Conservation (phyloP, 2,329 filamentous ascomycete genomes). For the Kalaharituber pfeilii region DNA sequence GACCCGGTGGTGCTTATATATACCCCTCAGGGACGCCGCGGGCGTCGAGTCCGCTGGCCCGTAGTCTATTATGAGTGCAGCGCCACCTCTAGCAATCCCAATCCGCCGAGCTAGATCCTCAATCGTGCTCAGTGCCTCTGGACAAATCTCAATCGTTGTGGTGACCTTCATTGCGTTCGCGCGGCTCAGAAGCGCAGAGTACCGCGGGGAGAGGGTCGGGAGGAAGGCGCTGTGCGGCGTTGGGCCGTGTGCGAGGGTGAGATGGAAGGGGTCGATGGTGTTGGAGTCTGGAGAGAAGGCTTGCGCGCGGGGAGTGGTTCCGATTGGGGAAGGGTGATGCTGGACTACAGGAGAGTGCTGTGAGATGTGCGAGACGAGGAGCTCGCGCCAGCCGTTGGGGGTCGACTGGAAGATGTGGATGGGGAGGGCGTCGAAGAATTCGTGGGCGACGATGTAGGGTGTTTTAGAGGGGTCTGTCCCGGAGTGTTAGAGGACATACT, state of each 20-base stretch:
- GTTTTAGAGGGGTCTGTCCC: slow-evolving; percentile 44
- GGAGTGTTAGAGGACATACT: slow-evolving; percentile 6
- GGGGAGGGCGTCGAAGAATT: slow-evolving; percentile 95
- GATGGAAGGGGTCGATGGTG: slow-evolving; percentile 55
- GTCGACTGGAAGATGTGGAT: slow-evolving; percentile 81
- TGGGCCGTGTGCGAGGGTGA: slow-evolving; percentile 54
- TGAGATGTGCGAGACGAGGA: slow-evolving; percentile 26
- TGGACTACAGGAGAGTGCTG: slow-evolving; percentile 32
- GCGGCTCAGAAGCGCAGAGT: slow-evolving; percentile 51
- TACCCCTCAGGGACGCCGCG: slow-evolving; percentile 76
- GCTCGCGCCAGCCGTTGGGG: slow-evolving; percentile 33
- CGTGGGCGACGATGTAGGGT: slow-evolving; percentile 89
- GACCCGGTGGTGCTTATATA: slow-evolving; percentile 56
- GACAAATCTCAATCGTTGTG: slow-evolving; percentile 65
- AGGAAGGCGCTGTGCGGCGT: slow-evolving; percentile 76
- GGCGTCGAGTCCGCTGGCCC: slow-evolving; percentile 54
- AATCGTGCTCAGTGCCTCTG: slow-evolving; percentile 65
- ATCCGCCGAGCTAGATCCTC: slow-evolving; percentile 71
- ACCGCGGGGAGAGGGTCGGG: slow-evolving; percentile 63
- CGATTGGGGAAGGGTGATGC: slow-evolving; percentile 53
- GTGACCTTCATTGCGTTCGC: slow-evolving; percentile 29
- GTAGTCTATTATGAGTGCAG: slow-evolving; percentile 91
- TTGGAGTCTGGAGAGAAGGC: slow-evolving; percentile 32
- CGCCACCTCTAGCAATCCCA: slow-evolving; percentile 49
- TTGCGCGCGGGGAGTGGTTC: slow-evolving; percentile 35